Evolutionary conservation across 2,329 filamentous ascomycete species (phyloP), one percentile per base, ranked within the genome.

Genomic region (Aureobasidium sp.): DNA sequence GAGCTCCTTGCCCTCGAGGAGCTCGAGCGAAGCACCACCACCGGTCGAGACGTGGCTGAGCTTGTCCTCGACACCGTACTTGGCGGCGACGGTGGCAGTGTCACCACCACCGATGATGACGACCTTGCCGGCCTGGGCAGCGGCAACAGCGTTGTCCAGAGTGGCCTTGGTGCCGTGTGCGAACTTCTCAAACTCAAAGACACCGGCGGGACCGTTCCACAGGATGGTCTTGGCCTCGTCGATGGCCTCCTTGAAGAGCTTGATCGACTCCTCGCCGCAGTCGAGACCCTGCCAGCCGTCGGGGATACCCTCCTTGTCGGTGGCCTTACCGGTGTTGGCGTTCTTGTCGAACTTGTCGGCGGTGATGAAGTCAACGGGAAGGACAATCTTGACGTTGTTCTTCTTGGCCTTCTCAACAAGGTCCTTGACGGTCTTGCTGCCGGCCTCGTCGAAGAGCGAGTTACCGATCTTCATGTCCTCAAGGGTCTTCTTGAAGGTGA

Each of bases 401-500:
- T 88, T 87, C 88, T 96, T 91, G 70, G 95, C 94, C 87, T 97
- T 99, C 79, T 93, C 88, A 66, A 96, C 84, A 67, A 99, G 85
- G 70, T 89, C 82, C 65, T 83, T 86, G 64, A 97, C 93, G 45
- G 90, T 97, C 86, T 97, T 91, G 82, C 88, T 84, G 70, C 94
- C 94, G 58, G 88, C 88, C 82, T 97, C 90, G 71, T 99, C 94
- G 75, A 96, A 99, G 71, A 99, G 84, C 58, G 81, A 94, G 81
- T 87, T 87, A 65, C 94, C 94, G 68, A 99, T 99, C 77, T 87
- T 84, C 72, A 97, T 87, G 74, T 84, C 82, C 79, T 97, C 85
- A 62, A 97, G 84, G n/a, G 91, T 93, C 86, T 99, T 99, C 85
- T 97, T 97, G 86, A 99, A 99, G 71, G 94, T 99, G 82, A 97